phyloP scores from a whole-genome alignment of 257 asterid genomes.

The Phtheirospermum japonicum region DNA sequence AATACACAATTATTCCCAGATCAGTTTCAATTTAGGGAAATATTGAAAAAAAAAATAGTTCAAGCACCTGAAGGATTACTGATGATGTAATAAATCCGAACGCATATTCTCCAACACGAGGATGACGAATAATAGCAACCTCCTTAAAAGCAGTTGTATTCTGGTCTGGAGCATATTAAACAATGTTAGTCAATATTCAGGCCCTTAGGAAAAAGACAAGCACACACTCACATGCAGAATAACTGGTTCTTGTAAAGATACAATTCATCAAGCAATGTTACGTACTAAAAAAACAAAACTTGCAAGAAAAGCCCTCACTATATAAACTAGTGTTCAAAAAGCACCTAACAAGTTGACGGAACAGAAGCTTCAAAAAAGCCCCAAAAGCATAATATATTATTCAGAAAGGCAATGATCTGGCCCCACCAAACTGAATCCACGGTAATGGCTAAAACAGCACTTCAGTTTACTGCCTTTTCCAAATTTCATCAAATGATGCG shows the following conservation, averaged over 20 bases:
- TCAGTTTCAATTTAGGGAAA: background rate
- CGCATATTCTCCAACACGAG: slow-evolving; percentile 94
- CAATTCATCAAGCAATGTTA: background rate
- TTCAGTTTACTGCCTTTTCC: background rate
- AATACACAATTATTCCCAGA: background rate
- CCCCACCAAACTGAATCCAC: background rate
- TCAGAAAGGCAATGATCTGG: background rate
- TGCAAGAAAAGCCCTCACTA: background rate
- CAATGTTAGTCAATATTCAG: slow-evolving; percentile 21
- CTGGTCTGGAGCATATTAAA: slow-evolving; percentile 54
- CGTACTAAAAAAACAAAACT: background rate
- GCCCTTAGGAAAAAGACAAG: background rate
- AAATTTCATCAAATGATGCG: background rate
- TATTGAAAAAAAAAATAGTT: background rate
- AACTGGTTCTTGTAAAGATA: background rate
- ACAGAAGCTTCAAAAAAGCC: background rate
- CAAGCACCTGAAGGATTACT: slow-evolving; percentile 75
- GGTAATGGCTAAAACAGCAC: background rate
- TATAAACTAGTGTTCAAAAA: background rate
- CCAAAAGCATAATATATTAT: background rate
- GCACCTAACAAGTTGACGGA: background rate
- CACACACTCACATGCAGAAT: background rate
- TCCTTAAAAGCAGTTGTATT: slow-evolving; percentile 93
- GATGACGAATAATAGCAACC: slow-evolving; percentile 88
- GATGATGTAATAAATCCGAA: slow-evolving; percentile 86